Percentiles rank a stretch among this genome's conserved stretches.
Evolutionary conservation across 257 asterid species (phyloP).

Genomic region (Przewalskia tangutica): DNA sequence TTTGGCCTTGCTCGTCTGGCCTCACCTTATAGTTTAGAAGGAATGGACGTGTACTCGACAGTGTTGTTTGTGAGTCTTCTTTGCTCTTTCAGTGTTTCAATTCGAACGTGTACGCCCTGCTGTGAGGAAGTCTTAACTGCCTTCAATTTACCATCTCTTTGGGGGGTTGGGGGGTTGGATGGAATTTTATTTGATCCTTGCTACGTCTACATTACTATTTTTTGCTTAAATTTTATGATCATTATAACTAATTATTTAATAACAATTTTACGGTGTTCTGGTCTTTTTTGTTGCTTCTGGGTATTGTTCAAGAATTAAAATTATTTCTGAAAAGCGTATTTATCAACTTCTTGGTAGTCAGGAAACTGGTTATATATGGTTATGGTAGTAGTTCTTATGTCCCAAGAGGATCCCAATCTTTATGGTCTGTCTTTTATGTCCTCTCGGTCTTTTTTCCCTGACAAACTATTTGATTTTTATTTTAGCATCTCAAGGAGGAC

Average conservation of each 20-base stretch:
- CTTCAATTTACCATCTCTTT: background rate
- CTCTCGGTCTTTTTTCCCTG: background rate
- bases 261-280: background rate
- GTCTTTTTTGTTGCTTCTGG: background rate
- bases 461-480: slow-evolving; percentile 15
- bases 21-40: slow-evolving; percentile 79
- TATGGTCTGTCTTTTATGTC: background rate
- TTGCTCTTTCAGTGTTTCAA: slow-evolving; percentile 5
- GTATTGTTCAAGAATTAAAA: background rate
- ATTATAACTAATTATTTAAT: background rate
- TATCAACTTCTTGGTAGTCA: background rate
- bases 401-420: slow-evolving; percentile 2
- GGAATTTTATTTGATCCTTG: background rate
- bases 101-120: background rate
- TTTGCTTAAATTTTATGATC: background rate
- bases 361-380: background rate
- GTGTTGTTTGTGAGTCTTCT: slow-evolving; percentile 73
- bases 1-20: slow-evolving; percentile 79
- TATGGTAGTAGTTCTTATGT: slow-evolving; percentile 1
- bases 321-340: background rate
- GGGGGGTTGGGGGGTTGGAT: background rate
- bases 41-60: slow-evolving; percentile 90
- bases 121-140: background rate
- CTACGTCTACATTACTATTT: background rate
- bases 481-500: slow-evolving; percentile 93